These are phyloP conservation scores for Penicillium capsulatum DNA, from an alignment of 2,329 filamentous ascomycete species.

Conservation along the genomic window DNA sequence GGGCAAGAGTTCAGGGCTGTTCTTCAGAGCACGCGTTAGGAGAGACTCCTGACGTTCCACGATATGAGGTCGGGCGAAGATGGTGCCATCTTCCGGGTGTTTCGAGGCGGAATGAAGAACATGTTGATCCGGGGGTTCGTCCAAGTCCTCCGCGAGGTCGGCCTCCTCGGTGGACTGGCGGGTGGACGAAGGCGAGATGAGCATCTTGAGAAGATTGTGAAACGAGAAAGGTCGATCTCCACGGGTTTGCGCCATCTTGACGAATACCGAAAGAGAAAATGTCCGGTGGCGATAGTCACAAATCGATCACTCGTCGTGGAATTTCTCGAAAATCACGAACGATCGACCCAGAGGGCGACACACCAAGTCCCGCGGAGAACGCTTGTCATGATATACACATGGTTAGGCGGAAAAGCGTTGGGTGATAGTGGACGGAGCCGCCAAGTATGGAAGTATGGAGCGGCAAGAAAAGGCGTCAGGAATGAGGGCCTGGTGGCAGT, in stretches of 20 bases:
- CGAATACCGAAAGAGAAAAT: slow-evolving; percentile 1
- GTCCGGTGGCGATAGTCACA: slow-evolving; percentile 14
- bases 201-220: slow-evolving; percentile 44
- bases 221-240: slow-evolving; percentile 35
- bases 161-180: slow-evolving; percentile 47
- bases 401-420: slow-evolving; percentile 24
- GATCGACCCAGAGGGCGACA: slow-evolving; percentile 28
- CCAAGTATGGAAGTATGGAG: slow-evolving; percentile 18
- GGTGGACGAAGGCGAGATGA: slow-evolving; percentile 40
- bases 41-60: slow-evolving; percentile 69
- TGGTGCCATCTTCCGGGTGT: slow-evolving; percentile 27
- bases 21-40: slow-evolving; percentile 77
- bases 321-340: slow-evolving; percentile 25
- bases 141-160: slow-evolving; percentile 69
- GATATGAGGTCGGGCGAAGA: slow-evolving; percentile 46
- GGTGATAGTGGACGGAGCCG: slow-evolving; percentile 12
- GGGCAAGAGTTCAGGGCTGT: slow-evolving; percentile 53
- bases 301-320: slow-evolving; percentile 18
- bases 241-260: slow-evolving; percentile 32
- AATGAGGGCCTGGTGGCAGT: slow-evolving; percentile 9
- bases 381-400: slow-evolving; percentile 43
- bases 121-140: slow-evolving; percentile 74
- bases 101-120: slow-evolving; percentile 27
- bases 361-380: slow-evolving; percentile 36
- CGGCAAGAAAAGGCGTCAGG: slow-evolving; percentile 10